A percentile compares a stretch with the other conserved stretches of the same genome.
Conservation (phyloP, 257 asterid genomes). For the Datura wrightii region DNA sequence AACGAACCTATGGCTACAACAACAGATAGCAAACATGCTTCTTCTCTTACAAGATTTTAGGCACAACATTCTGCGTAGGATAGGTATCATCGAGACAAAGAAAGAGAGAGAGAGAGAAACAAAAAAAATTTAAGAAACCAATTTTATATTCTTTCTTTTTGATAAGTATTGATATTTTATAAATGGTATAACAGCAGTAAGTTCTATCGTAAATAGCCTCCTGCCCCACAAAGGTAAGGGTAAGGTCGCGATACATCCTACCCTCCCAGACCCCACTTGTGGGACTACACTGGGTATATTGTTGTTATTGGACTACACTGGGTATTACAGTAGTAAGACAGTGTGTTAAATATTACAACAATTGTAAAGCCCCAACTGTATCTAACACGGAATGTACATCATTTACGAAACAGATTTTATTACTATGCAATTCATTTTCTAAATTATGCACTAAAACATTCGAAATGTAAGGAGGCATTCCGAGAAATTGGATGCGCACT, state of each 20-base stretch:
- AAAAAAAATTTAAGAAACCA: neutral
- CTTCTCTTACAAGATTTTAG: neutral
- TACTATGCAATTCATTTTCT: conserved; percentile 17
- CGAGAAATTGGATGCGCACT: neutral
- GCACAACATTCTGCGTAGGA: neutral
- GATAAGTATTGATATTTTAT: neutral
- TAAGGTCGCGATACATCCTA: too few relatives aligned
- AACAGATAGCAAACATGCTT: neutral
- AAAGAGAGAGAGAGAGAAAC: neutral
- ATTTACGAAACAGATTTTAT: conserved; percentile 9
- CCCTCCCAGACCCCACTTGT: too few relatives aligned
- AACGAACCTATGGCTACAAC: neutral
- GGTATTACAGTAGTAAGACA: neutral
- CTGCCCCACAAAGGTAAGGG: too few relatives aligned
- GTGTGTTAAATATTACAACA: neutral
- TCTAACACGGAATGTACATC: neutral
- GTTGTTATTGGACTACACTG: too few relatives aligned
- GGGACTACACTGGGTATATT: too few relatives aligned
- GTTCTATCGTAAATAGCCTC: too few relatives aligned
- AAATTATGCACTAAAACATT: neutral
- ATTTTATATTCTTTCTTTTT: conserved; percentile 11
- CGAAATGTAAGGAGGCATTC: conserved; percentile 4
- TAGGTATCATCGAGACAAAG: neutral
- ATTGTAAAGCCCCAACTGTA: neutral
- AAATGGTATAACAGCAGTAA: neutral